Conservation (phyloP, 176 grass and related monocot species). For the Lolium perenne region DNA sequence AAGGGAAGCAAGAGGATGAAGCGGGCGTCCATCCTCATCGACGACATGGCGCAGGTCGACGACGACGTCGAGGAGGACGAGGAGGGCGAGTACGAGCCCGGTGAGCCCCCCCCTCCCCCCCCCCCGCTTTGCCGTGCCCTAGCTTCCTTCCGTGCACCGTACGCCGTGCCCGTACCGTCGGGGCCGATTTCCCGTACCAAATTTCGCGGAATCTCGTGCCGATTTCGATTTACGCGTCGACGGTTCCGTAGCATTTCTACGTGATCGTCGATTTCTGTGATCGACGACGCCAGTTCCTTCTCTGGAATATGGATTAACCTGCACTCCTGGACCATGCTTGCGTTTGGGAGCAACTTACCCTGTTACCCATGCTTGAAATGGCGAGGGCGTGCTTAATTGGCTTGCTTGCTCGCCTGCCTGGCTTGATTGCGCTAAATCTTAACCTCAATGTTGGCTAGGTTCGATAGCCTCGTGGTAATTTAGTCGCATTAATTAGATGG, state of each 20-base stretch:
- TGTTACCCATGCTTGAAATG: not conserved
- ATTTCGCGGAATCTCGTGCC: not conserved
- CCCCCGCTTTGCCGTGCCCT: not conserved
- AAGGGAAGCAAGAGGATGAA: constrained; percentile 13
- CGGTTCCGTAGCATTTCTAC: not conserved
- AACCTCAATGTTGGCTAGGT: not conserved
- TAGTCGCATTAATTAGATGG: not conserved
- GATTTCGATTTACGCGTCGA: not conserved
- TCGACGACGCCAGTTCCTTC: not conserved
- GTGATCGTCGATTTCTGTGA: not conserved
- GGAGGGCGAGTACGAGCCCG: constrained; percentile 54
- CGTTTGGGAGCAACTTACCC: not conserved
- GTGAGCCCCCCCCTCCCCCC: constrained; percentile 34
- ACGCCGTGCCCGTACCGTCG: not conserved
- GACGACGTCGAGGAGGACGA: constrained; percentile 61
- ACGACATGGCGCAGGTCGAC: constrained; percentile 67
- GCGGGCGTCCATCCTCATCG: constrained; percentile 59
- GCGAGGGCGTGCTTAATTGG: not conserved
- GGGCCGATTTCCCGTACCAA: not conserved
- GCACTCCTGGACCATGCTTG: not conserved
- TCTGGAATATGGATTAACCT: not conserved
- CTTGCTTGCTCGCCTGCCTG: not conserved
- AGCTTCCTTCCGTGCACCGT: not conserved
- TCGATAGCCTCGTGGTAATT: not conserved
- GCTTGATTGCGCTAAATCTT: not conserved